phyloP scores from a whole-genome alignment of 139 green algal genomes.

The Limnomonas spitsbergensis region DNA sequence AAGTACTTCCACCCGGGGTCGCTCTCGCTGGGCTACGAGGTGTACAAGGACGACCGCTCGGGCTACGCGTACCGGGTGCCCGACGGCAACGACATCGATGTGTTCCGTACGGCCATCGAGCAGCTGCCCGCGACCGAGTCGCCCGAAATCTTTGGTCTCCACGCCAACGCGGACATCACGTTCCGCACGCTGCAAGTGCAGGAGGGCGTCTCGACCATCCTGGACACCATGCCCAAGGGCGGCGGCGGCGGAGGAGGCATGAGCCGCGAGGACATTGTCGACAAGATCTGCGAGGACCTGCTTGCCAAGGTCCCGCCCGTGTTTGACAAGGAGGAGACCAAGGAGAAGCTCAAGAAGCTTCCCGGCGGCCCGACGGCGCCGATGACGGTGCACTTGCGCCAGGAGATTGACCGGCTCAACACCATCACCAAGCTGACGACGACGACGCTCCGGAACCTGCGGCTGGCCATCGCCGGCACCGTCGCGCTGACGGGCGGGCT shows the following conservation, averaged over 20 bases:
- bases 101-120: slow-evolving; percentile 77
- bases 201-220: slow-evolving; percentile 69
- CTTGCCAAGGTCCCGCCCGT: slow-evolving; percentile 77
- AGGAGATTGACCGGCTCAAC: slow-evolving; percentile 92
- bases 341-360: slow-evolving; percentile 83
- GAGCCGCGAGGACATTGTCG: slow-evolving; percentile 87
- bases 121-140: slow-evolving; percentile 64
- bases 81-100: slow-evolving; percentile 74
- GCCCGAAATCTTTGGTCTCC: slow-evolving; percentile 92
- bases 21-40: slow-evolving; percentile 40
- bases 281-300: slow-evolving; percentile 86
- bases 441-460: slow-evolving; percentile 76
- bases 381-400: slow-evolving; percentile 87
- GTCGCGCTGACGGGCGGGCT: slow-evolving; percentile 79
- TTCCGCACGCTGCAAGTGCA: slow-evolving; percentile 87
- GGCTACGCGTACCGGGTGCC: slow-evolving; percentile 72
- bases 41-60: slow-evolving; percentile 67
- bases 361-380: slow-evolving; percentile 70
- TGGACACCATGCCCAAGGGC: slow-evolving; percentile 87
- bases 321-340: slow-evolving; percentile 85
- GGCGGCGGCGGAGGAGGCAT: slow-evolving; percentile 56
- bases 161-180: slow-evolving; percentile 92
- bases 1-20: slow-evolving; percentile 62
- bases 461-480: slow-evolving; percentile 84
- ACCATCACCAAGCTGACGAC: slow-evolving; percentile 53